Conservation (phyloP, 73 alveolate genomes). For the Paramecium sonneborni region DNA sequence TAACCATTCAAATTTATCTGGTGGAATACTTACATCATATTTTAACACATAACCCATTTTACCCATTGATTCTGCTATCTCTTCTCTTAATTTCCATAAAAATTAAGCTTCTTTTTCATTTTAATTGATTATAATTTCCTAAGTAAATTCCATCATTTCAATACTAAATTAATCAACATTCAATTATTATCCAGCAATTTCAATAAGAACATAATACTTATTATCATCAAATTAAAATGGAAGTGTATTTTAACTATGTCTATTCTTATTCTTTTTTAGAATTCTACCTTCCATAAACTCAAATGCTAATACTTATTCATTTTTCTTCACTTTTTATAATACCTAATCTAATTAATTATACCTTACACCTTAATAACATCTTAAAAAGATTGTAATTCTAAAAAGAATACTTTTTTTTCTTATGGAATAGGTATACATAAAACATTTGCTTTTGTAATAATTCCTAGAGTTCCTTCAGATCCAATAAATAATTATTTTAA, state of each 20-base stretch:
- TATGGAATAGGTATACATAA: constrained; percentile 77
- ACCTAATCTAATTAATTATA: constrained; percentile 31
- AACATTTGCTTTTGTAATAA: constrained; percentile 81
- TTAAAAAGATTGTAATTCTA: constrained; percentile 52
- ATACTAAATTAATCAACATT: constrained; percentile 35
- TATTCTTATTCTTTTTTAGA: not conserved
- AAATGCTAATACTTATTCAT: constrained; percentile 72
- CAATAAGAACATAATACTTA: constrained; percentile 72
- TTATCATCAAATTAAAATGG: constrained; percentile 63
- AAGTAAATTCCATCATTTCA: not conserved
- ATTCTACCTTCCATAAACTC: constrained; percentile 78
- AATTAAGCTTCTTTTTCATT: constrained; percentile 7
- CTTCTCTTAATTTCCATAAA: constrained; percentile 62
- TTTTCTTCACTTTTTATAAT: constrained; percentile 62
- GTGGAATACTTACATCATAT: constrained; percentile 62
- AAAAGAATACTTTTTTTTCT: constrained; percentile 41
- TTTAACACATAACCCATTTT: constrained; percentile 57
- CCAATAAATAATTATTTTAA: constrained; percentile 89
- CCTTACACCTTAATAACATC: constrained; percentile 15
- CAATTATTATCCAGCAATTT: constrained; percentile 62
- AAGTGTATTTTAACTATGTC: not conserved
- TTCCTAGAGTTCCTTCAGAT: constrained; percentile 92
- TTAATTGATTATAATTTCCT: not conserved
- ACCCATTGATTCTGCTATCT: constrained; percentile 51
- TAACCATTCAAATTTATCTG: constrained; percentile 59